Conservation (phyloP, 2,329 filamentous ascomycete species). For the Calonectria henricotiae region DNA sequence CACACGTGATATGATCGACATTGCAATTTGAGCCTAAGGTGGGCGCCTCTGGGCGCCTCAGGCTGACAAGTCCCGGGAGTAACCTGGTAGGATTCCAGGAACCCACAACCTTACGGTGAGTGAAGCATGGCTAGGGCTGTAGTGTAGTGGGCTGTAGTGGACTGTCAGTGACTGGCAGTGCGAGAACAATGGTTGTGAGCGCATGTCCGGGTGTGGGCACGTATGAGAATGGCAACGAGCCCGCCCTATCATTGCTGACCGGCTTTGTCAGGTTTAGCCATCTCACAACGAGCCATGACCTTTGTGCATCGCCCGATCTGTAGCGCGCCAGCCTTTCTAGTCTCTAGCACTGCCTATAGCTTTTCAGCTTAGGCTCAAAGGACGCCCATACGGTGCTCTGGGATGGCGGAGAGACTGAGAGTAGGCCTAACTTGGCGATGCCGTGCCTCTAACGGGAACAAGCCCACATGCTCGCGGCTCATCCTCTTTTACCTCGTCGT, state of each 20-base stretch:
- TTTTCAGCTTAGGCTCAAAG: slow-evolving; percentile 35
- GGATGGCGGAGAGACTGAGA: slow-evolving; percentile 23
- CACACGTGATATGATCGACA: slow-evolving; percentile 54
- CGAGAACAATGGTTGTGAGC: slow-evolving; percentile 12
- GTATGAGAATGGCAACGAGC: not conserved
- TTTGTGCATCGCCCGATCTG: not conserved
- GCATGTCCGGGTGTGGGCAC: slow-evolving; percentile 17
- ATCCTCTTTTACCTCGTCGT: not conserved
- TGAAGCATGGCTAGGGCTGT: slow-evolving; percentile 13
- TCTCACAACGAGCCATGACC: slow-evolving; percentile 11
- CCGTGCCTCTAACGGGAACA: slow-evolving; percentile 17
- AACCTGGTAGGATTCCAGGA: slow-evolving; percentile 27
- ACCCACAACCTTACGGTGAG: slow-evolving; percentile 13
- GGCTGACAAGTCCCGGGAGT: slow-evolving; percentile 19
- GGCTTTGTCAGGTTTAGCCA: slow-evolving; percentile 15
- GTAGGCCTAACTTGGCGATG: slow-evolving; percentile 29
- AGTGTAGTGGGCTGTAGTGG: slow-evolving; percentile 5
- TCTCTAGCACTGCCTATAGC: slow-evolving; percentile 24
- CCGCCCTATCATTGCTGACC: slow-evolving; percentile 7
- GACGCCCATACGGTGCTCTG: slow-evolving; percentile 21
- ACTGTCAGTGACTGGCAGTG: not conserved
- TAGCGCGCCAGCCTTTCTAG: slow-evolving; percentile 31
- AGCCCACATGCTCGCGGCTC: slow-evolving; percentile 13
- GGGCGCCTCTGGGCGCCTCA: slow-evolving; percentile 29
- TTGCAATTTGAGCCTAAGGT: slow-evolving; percentile 44